Evolutionary conservation across 371 early-diverging fungal species (phyloP).

Genomic region (Mucor piriformis): DNA sequence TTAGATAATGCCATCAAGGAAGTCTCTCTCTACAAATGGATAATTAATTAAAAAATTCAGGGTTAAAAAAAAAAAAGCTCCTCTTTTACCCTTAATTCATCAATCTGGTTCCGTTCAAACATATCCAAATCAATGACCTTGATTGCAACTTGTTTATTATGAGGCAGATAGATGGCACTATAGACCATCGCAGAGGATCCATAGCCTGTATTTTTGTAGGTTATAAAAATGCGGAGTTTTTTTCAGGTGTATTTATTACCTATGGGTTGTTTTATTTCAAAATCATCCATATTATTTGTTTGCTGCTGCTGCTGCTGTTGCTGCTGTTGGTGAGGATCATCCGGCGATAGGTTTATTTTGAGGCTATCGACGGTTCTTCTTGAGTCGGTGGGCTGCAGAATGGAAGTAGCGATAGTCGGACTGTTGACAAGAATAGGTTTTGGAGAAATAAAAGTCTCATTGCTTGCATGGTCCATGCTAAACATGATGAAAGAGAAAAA

Average conservation of each 20-base stretch:
- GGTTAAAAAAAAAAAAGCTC: neutral
- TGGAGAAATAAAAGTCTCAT: conserved; percentile 1
- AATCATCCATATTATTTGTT: conserved; percentile 31
- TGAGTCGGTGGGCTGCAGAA: conserved; percentile 1
- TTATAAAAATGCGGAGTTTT: neutral
- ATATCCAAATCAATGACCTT: conserved; percentile 33
- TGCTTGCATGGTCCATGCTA: neutral
- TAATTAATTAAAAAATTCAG: neutral
- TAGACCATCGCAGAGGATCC: conserved; percentile 86
- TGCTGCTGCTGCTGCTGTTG: conserved; percentile 7
- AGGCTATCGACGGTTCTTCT: conserved; percentile 9
- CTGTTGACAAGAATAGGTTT: conserved; percentile 24
- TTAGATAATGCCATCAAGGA: conserved; percentile 85
- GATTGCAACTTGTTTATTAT: conserved; percentile 32
- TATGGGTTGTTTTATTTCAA: conserved; percentile 35
- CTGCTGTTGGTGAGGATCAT: neutral
- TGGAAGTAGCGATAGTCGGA: conserved; percentile 6
- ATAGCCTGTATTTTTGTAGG: conserved; percentile 55
- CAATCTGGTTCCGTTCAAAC: conserved; percentile 40
- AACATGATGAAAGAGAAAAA: conserved; percentile 5
- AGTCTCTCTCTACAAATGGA: conserved; percentile 68
- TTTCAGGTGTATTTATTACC: conserved; percentile 13
- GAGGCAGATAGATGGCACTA: conserved; percentile 48
- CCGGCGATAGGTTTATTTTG: neutral
- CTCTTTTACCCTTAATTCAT: conserved; percentile 30